phyloP scores from a whole-genome alignment of 345 rosid species.

The Acer yangbiense region DNA sequence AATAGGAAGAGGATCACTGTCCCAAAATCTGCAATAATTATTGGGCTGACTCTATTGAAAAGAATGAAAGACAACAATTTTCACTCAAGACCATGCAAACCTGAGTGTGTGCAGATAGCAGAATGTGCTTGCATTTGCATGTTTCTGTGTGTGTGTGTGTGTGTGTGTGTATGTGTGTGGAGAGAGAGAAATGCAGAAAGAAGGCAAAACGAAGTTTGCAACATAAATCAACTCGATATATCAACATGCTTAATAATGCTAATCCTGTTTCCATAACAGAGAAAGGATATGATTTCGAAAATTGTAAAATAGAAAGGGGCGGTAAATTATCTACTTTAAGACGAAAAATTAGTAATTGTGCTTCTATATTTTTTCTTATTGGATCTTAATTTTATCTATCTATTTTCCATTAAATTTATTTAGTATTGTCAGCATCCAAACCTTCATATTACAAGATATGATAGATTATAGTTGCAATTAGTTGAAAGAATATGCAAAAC shows the following conservation, averaged over 20 bases:
- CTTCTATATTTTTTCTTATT: not conserved
- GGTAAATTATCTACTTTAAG: not conserved
- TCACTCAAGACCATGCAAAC: not conserved
- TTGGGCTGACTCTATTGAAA: not conserved
- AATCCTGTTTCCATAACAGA: not conserved
- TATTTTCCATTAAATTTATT: not conserved
- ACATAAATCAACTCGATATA: not conserved
- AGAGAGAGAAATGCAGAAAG: not conserved
- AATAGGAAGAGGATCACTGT: not conserved
- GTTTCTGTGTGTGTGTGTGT: not conserved
- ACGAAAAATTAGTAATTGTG: too few relatives aligned
- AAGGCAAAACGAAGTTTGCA: not conserved
- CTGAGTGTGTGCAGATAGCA: not conserved
- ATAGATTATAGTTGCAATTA: not conserved
- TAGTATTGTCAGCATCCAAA: not conserved
- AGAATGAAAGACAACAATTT: not conserved
- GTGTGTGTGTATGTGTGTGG: not conserved
- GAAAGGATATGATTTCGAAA: not conserved
- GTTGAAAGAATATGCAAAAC: not conserved
- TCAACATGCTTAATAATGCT: not conserved
- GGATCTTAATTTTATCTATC: not conserved
- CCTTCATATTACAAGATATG: not conserved
- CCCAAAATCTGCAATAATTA: conserved; percentile 7
- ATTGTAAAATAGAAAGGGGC: not conserved
- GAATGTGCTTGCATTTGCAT: not conserved